Base-by-base conservation (phyloP, 2,329 filamentous ascomycete genomes). In the Colletotrichum godetiae region DNA sequence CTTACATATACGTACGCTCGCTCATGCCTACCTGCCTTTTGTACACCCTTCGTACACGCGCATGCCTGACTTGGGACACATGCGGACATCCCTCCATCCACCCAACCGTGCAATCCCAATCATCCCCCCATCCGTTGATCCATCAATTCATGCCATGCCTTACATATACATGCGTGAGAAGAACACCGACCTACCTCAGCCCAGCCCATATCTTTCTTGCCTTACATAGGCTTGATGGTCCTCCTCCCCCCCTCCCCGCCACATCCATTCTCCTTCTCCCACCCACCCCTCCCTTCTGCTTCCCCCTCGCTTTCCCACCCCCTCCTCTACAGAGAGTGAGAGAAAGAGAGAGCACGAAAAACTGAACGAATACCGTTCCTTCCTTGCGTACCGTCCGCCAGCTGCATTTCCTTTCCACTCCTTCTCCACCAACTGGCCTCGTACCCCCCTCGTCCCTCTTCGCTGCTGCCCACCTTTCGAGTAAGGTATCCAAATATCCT, bases 391-490 rank as follows among this genome's bases (percentile, higher is more conserved):
- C 24, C 6, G 33, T 60, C 81, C 82, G 82, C 81, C 81, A 83
- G 80, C 80, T 86, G 84, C 84, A 85, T 85, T 81, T 84, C 80
- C 78, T 80, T 46, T 82, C 81, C 82, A 81, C 82, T 82, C 82
- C 82, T 81, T 82, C 80, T 84, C 85, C 83, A 84, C 84, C 82
- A 82, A 79, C 78, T 82, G 79, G 76, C 76, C 81, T 79, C 77
- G 77, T 77, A 78, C 79, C 79, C 78, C 42, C 80, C 79, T 61
- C 80, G 80, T 79, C 78, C 77, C 78, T 76, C 78, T 79, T 78
- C 80, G 73, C 75, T 76, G 74, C 72, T 78, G 76, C 74, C 72
- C 67, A 61, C 67, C 67, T 68, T 63, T 52, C 58, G 64, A 35
- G 22, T 65, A 66, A 67, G 35, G 22, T 65, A 66, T 64, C 74